These are phyloP conservation scores for Ballota nigra DNA, from an alignment of 257 asterid genomes.

Conservation along the genomic window DNA sequence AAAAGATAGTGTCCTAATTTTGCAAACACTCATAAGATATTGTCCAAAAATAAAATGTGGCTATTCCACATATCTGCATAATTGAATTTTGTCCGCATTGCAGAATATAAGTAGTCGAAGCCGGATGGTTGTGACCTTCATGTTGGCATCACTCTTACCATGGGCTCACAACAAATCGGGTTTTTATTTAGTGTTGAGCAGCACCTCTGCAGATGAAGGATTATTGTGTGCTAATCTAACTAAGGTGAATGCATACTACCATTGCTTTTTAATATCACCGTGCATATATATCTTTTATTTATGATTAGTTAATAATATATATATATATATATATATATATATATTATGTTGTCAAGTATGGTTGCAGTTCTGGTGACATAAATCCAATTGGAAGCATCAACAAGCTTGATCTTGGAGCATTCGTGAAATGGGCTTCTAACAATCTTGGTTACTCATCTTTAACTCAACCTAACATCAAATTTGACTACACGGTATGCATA, in stretches of 20 bases:
- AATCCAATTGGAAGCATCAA: constrained; percentile 78
- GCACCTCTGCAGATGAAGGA: constrained; percentile 82
- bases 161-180: constrained; percentile 70
- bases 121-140: constrained; percentile 63
- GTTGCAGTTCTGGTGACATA: constrained; percentile 80
- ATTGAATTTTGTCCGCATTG: constrained; percentile 30
- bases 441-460: constrained; percentile 66
- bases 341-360: constrained; percentile 45
- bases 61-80: too few relatives aligned
- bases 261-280: too few relatives aligned
- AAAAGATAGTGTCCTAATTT: too few relatives aligned
- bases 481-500: constrained; percentile 46
- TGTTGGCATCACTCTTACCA: constrained; percentile 73
- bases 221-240: constrained; percentile 59
- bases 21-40: too few relatives aligned
- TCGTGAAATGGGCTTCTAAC: constrained; percentile 69
- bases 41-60: too few relatives aligned
- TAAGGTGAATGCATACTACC: constrained; percentile 39
- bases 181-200: constrained; percentile 73
- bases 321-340: too few relatives aligned
- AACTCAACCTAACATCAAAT: constrained; percentile 55
- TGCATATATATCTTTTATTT: too few relatives aligned
- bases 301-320: neutral
- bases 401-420: constrained; percentile 61
- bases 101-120: constrained; percentile 58